Base-by-base conservation (phyloP, 345 rosid genomes). In the Salix brachista region DNA sequence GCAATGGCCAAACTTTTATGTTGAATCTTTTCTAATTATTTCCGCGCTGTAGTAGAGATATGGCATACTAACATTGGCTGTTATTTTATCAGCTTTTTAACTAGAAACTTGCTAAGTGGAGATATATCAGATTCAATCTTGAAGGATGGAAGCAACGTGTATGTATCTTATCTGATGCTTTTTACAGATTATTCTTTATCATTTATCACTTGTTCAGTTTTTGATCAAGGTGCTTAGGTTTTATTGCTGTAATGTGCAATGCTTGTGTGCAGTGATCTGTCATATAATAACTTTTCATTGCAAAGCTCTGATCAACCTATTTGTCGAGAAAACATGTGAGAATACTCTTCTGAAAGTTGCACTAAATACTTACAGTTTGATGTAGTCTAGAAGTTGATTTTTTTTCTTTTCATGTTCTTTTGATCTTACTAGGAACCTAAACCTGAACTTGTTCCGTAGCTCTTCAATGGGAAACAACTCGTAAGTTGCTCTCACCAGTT, bases 371-470 rank as follows among this genome's bases (percentile, higher is more conserved):
- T 23, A 18, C 36, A 16, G 23, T 46, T 67, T 69, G 25, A 4
- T 62, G 5, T 54, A 32, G 21, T 67, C 30, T 56, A 26, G 69
- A 62, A 14, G 42, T 70, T 79, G 39, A 70, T 67, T 23, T 9
- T 41, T 41, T 83, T 0, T 76, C 61, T 8, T 73, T 75, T 48
- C 41, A n/a, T 41, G 62, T 71, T 54, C 34, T 62, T 37, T 56
- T 21, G 23, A 19, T 65, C 46, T 37, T 39, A 65, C 76, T 71
- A 88, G 91, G 90, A 86, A 84, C 79, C 82, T 88, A 72, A 84
- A 89, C 84, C 80, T 91, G 74, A 92, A 92, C 86, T 79, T 91
- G 75, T 92, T 85, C 72, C 81, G 80, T 71, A 88, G 90, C 81
- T 83, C 91, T 73, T 78, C 86, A 1, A 79, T 41, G 9, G 65